phyloP scores from a whole-genome alignment of 2,329 filamentous ascomycete genomes.

The Colletotrichum zoysiae region DNA sequence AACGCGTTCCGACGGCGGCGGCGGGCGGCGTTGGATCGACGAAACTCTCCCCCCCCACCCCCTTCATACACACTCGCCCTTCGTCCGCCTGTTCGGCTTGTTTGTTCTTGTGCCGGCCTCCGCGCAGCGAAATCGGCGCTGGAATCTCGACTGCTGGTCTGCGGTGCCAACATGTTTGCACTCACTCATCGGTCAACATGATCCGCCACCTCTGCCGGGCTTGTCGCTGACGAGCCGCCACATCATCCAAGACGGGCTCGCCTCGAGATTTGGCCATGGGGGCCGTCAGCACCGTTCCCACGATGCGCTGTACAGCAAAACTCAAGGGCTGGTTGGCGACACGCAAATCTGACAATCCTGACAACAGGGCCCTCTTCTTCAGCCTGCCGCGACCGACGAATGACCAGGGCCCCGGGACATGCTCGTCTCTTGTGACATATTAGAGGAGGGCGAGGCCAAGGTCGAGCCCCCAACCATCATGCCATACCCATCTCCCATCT shows the following conservation, averaged over 20 bases:
- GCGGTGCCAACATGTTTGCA: neutral
- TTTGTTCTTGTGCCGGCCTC: neutral
- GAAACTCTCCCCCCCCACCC: neutral
- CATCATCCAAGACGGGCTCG: slow-evolving; percentile 7
- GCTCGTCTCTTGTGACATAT: neutral
- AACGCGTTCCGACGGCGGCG: slow-evolving; percentile 13
- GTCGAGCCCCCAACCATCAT: slow-evolving; percentile 2
- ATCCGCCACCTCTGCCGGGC: slow-evolving; percentile 17
- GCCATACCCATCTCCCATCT: slow-evolving; percentile 22
- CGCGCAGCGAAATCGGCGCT: slow-evolving; percentile 31
- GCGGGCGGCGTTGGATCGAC: slow-evolving; percentile 12
- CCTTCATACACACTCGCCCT: neutral
- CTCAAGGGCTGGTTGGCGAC: neutral
- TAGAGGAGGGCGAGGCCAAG: slow-evolving; percentile 16
- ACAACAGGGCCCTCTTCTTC: slow-evolving; percentile 1
- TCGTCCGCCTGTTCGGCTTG: slow-evolving; percentile 16
- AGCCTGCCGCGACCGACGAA: slow-evolving; percentile 5
- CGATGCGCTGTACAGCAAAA: slow-evolving; percentile 22
- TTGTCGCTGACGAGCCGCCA: slow-evolving; percentile 13
- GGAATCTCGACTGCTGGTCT: neutral
- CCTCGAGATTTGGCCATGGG: slow-evolving; percentile 9
- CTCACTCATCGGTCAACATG: slow-evolving; percentile 11
- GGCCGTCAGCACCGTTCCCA: slow-evolving; percentile 1
- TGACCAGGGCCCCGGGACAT: slow-evolving; percentile 11
- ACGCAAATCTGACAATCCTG: slow-evolving; percentile 8